A percentile compares a stretch with the other conserved stretches of the same genome.
These are phyloP conservation scores for Allodekkera sacchari DNA, from an alignment of 805 yeast genomes.

Conservation along the genomic window DNA sequence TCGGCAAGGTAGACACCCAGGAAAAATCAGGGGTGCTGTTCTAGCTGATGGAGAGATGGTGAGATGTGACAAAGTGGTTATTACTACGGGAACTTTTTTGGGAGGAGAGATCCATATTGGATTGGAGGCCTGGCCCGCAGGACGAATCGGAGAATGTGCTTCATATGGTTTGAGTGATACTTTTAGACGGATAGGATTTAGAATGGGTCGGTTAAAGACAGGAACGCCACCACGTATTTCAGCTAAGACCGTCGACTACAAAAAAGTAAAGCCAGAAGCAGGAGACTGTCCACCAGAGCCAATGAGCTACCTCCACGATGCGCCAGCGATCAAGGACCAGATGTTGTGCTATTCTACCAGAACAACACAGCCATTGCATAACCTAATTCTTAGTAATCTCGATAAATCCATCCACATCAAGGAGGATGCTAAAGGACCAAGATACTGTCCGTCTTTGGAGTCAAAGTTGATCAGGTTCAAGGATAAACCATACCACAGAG, in stretches of 20 bases:
- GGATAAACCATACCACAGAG: constrained; percentile 65
- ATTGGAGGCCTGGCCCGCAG: constrained; percentile 70
- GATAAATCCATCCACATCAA: constrained; percentile 83
- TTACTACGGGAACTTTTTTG: constrained; percentile 93
- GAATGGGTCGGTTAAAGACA: constrained; percentile 84
- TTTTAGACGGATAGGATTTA: constrained; percentile 66
- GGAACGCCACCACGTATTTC: constrained; percentile 95
- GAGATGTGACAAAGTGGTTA: constrained; percentile 59
- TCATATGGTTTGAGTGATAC: constrained; percentile 85
- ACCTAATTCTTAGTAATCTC: constrained; percentile 57
- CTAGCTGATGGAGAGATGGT: constrained; percentile 59
- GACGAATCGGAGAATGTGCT: constrained; percentile 88
- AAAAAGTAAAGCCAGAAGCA: constrained; percentile 53
- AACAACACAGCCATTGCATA: constrained; percentile 72
- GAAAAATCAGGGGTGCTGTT: constrained; percentile 61
- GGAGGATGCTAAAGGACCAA: constrained; percentile 92
- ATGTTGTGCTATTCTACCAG: constrained; percentile 67
- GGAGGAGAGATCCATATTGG: constrained; percentile 96
- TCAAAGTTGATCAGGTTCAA: constrained; percentile 77
- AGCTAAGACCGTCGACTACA: constrained; percentile 60
- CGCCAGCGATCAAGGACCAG: constrained; percentile 53
- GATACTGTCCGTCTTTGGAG: constrained; percentile 96
- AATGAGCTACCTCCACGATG: constrained; percentile 76
- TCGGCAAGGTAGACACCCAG: constrained; percentile 33
- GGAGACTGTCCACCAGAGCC: constrained; percentile 86